Conservation (phyloP, 306 rosid species). For the Fragaria iinumae region DNA sequence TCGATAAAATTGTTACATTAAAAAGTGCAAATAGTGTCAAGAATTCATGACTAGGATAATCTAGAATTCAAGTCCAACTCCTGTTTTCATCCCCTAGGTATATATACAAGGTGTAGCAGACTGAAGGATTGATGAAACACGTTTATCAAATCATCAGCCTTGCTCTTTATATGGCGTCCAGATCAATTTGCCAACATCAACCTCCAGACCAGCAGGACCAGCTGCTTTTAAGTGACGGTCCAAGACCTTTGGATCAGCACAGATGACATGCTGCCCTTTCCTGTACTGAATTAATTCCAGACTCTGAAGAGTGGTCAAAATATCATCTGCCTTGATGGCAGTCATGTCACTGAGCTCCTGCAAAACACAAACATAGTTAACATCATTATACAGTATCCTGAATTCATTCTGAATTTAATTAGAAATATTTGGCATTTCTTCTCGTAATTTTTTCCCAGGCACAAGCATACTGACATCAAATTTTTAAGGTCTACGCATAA, state of each 20-base stretch:
- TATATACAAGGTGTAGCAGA: conserved; percentile 24
- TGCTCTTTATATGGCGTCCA: conserved; percentile 99
- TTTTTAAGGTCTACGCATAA: background rate
- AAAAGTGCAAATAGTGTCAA: background rate
- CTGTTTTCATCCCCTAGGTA: conserved; percentile 17
- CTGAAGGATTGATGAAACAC: background rate
- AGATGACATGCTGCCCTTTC: conserved; percentile 97
- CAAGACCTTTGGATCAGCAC: conserved; percentile 94
- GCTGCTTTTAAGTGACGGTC: conserved; percentile 99
- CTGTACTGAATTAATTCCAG: conserved; percentile 94
- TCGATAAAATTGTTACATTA: background rate
- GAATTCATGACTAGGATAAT: background rate
- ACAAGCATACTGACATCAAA: background rate
- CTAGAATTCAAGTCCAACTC: background rate
- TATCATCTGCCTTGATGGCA: conserved; percentile 95
- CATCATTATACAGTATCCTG: background rate
- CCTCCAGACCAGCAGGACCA: conserved; percentile 94
- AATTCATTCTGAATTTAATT: background rate
- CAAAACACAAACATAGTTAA: background rate
- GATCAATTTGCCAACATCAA: conserved; percentile 87
- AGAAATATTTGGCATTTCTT: background rate
- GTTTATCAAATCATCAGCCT: conserved; percentile 26
- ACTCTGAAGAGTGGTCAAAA: conserved; percentile 78
- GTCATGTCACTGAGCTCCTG: conserved; percentile 99
- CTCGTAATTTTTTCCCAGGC: background rate